Conservation (phyloP, 306 rosid genomes). For the Castanea crenata region DNA sequence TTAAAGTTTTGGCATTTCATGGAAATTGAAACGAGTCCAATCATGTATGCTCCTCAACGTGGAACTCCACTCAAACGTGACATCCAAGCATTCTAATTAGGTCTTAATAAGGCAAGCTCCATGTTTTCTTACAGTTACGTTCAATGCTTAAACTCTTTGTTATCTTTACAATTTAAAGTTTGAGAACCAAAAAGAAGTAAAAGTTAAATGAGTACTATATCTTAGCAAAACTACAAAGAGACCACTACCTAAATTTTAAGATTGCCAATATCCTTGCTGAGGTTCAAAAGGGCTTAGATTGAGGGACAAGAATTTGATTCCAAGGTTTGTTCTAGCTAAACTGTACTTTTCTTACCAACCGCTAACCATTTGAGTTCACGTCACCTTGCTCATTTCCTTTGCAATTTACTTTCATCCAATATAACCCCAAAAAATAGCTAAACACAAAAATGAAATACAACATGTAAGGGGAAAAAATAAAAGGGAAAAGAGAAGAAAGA, state of each 20-base stretch:
- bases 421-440: neutral
- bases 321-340: conserved; percentile 28
- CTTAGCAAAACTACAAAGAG: too few species aligned
- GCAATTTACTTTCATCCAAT: neutral
- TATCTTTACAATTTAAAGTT: too few species aligned
- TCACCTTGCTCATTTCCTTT: neutral
- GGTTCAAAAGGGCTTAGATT: neutral
- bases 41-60: too few species aligned
- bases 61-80: too few species aligned
- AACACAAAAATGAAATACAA: neutral
- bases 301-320: conserved; percentile 21
- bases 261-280: neutral
- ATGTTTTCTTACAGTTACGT: too few species aligned
- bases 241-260: too few species aligned
- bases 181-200: too few species aligned
- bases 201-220: too few species aligned
- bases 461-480: neutral
- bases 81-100: too few species aligned
- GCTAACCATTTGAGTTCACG: conserved; percentile 21
- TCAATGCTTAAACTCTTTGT: too few species aligned
- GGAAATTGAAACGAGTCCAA: neutral
- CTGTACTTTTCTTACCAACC: conserved; percentile 43
- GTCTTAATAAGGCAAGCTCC: too few species aligned
- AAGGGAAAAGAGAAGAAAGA: neutral
- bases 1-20: neutral